Conservation (phyloP, 257 asterid species). For the Solanum peruvianum region DNA sequence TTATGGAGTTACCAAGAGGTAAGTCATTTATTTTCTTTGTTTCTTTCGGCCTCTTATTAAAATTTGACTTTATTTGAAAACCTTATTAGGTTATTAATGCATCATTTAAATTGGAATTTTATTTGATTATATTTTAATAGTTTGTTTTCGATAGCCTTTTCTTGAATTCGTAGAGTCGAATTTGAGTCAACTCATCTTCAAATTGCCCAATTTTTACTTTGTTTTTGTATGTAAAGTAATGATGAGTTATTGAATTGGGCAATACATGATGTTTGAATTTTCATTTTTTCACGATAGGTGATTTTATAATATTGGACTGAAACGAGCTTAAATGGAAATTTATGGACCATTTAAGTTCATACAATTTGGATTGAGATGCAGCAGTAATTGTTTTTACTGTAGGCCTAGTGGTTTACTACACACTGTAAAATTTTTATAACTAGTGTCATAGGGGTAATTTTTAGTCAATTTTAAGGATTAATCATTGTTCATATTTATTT, state of each 20-base stretch:
- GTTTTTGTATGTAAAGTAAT: neutral
- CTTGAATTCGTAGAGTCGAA: neutral
- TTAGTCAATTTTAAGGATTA: neutral
- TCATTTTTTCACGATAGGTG: neutral
- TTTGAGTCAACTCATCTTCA: neutral
- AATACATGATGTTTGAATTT: neutral
- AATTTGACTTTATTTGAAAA: neutral
- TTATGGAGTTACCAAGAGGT: constrained; percentile 62
- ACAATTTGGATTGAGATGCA: neutral
- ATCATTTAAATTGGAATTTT: neutral
- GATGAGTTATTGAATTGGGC: neutral
- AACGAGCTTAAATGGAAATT: neutral
- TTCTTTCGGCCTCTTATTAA: neutral
- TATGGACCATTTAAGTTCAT: neutral
- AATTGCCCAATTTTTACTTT: neutral
- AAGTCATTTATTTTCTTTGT: neutral
- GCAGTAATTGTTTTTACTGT: neutral
- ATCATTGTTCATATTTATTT: neutral
- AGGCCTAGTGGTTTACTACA: neutral
- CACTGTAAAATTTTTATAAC: neutral
- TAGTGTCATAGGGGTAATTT: neutral
- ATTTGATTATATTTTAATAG: neutral
- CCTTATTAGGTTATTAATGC: neutral
- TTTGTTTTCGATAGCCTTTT: neutral
- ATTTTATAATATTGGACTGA: neutral